These are phyloP conservation scores for Neurospora sp. DNA, from an alignment of 495 filamentous ascomycete genomes.

Conservation along the genomic window DNA sequence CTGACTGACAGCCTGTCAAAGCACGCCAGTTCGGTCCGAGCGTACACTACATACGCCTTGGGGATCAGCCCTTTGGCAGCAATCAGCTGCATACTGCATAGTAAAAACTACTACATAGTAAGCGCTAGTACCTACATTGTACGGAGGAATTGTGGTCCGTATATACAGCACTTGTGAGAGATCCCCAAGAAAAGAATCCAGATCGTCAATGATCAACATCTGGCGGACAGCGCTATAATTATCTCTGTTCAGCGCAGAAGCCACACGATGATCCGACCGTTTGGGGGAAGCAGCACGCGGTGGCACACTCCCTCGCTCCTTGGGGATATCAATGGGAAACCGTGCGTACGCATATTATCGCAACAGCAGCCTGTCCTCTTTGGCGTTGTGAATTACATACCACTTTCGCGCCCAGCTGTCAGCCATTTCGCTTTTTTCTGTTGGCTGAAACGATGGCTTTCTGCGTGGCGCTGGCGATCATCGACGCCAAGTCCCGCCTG, in stretches of 20 bases:
- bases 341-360: neutral
- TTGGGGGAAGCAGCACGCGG: neutral
- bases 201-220: neutral
- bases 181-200: neutral
- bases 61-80: neutral
- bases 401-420: neutral
- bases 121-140: neutral
- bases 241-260: neutral
- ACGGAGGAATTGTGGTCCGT: neutral
- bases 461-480: slow-evolving; percentile 19
- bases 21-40: neutral
- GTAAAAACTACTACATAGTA: too few relatives aligned
- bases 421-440: neutral
- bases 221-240: neutral
- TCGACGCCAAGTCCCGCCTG: slow-evolving; percentile 6
- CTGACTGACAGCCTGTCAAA: neutral
- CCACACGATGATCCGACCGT: neutral
- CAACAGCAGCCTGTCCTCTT: neutral
- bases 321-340: neutral
- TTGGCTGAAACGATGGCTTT: slow-evolving; percentile 11
- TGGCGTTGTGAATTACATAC: neutral
- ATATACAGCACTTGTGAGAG: neutral
- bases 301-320: neutral
- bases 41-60: neutral
- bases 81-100: neutral